Evolutionary conservation across 208 protist genomes (phyloP).

Genomic region (Trypanosoma cruzi): DNA sequence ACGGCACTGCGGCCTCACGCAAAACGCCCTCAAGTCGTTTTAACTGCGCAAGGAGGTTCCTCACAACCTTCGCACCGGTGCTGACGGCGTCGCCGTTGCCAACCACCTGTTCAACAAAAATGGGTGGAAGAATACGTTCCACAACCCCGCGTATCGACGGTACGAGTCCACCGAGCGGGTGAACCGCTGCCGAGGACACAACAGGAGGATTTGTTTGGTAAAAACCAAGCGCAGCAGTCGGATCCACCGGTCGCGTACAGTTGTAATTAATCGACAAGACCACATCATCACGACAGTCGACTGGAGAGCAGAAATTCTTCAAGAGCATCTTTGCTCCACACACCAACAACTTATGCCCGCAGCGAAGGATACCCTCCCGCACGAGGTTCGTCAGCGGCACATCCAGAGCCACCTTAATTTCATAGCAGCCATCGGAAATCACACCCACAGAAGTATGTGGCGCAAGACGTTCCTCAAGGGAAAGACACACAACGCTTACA

Average conservation of each 20-base stretch:
- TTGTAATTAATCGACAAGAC: slow-evolving; percentile 80
- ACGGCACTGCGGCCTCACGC: background rate
- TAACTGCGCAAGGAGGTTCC: slow-evolving; percentile 51
- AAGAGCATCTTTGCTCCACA: slow-evolving; percentile 66
- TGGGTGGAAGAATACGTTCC: slow-evolving; percentile 64
- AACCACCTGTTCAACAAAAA: slow-evolving; percentile 41
- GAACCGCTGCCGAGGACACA: slow-evolving; percentile 45
- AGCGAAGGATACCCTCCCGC: slow-evolving; percentile 51
- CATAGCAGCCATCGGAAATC: slow-evolving; percentile 79
- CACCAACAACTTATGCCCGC: slow-evolving; percentile 60
- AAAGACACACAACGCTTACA: slow-evolving; percentile 40
- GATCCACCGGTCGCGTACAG: slow-evolving; percentile 58
- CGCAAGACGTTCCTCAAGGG: slow-evolving; percentile 37
- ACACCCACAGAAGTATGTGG: slow-evolving; percentile 64
- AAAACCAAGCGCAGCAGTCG: slow-evolving; percentile 52
- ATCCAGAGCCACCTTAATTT: slow-evolving; percentile 63
- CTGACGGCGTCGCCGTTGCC: slow-evolving; percentile 1
- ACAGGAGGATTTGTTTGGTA: slow-evolving; percentile 47
- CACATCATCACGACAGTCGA: slow-evolving; percentile 51
- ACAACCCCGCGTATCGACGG: slow-evolving; percentile 73
- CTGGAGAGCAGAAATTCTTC: slow-evolving; percentile 42
- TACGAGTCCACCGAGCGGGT: slow-evolving; percentile 72
- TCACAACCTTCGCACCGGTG: slow-evolving; percentile 28
- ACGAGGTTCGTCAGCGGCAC: slow-evolving; percentile 71
- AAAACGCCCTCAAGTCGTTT: slow-evolving; percentile 31